Conservation (phyloP, 169 alveolate genomes). For the Cryptosporidium parvum region DNA sequence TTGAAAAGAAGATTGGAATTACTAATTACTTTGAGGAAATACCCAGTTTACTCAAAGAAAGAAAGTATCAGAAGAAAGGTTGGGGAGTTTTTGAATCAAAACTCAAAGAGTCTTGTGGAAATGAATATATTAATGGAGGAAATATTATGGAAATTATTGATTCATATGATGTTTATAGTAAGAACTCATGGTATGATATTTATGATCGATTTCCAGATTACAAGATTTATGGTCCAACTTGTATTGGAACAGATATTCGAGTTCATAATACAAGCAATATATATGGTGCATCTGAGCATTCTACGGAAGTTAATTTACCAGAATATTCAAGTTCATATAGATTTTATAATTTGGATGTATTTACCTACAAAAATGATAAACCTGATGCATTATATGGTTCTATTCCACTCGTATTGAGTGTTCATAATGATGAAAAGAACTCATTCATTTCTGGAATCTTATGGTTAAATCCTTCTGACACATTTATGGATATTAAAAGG, state of each 20-base stretch:
- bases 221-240: slow-evolving; percentile 77
- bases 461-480: slow-evolving; percentile 84
- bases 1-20: slow-evolving; percentile 21
- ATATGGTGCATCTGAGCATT: slow-evolving; percentile 81
- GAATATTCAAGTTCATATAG: slow-evolving; percentile 83
- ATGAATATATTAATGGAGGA: slow-evolving; percentile 1
- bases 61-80: slow-evolving; percentile 39
- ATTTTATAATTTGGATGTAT: slow-evolving; percentile 83
- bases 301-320: slow-evolving; percentile 66
- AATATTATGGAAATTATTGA: slow-evolving; percentile 32
- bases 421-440: slow-evolving; percentile 13
- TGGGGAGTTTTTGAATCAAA: slow-evolving; percentile 41
- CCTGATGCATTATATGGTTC: slow-evolving; percentile 72
- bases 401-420: slow-evolving; percentile 21
- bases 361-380: slow-evolving; percentile 59
- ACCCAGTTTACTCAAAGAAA: slow-evolving; percentile 16
- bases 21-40: slow-evolving; percentile 28
- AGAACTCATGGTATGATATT: slow-evolving; percentile 76
- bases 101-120: slow-evolving; percentile 14
- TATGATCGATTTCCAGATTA: slow-evolving; percentile 70
- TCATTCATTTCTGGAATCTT: slow-evolving; percentile 78
- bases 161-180: slow-evolving; percentile 38
- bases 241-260: slow-evolving; percentile 77
- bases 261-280: slow-evolving; percentile 53
- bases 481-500: slow-evolving; percentile 81